Percentiles rank a stretch among this genome's conserved stretches.
These are phyloP conservation scores for Aspergillus bridgeri DNA, from an alignment of 495 filamentous ascomycete species.

Conservation along the genomic window DNA sequence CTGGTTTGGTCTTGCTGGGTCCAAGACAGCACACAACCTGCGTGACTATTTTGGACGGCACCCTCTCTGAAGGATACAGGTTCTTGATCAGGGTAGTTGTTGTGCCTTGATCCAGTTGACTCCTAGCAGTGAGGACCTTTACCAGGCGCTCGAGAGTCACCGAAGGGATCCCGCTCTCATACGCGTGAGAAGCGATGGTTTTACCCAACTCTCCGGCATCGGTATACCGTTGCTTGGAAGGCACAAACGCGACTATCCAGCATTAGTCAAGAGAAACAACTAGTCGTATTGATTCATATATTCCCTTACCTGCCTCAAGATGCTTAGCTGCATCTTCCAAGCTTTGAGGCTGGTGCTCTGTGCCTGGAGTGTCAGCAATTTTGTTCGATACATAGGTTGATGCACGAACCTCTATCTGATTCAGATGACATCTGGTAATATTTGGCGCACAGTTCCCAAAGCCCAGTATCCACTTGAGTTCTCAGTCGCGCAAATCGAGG, in stretches of 20 bases:
- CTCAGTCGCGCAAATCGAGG: not conserved
- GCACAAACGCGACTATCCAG: constrained; percentile 37
- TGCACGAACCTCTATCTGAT: constrained; percentile 16
- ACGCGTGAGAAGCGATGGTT: constrained; percentile 50
- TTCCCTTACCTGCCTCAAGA: constrained; percentile 41
- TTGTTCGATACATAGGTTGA: not conserved
- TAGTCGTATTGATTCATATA: not conserved
- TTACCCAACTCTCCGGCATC: constrained; percentile 38
- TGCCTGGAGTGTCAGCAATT: constrained; percentile 13
- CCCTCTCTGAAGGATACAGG: constrained; percentile 65
- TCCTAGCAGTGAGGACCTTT: constrained; percentile 61
- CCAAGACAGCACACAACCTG: constrained; percentile 72
- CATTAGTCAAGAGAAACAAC: not conserved
- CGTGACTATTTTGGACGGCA: constrained; percentile 59
- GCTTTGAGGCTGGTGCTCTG: constrained; percentile 18
- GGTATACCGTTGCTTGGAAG: constrained; percentile 41
- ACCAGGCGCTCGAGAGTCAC: constrained; percentile 59
- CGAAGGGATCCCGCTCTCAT: constrained; percentile 62
- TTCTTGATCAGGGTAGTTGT: constrained; percentile 64
- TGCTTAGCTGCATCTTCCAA: constrained; percentile 40
- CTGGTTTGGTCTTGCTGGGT: constrained; percentile 73
- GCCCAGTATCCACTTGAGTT: not conserved
- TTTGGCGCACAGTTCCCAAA: not conserved
- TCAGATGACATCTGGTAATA: constrained; percentile 19
- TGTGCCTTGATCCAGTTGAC: constrained; percentile 71